These are phyloP conservation scores for Letharia columbiana DNA, from an alignment of 495 filamentous ascomycete species.

Conservation along the genomic window DNA sequence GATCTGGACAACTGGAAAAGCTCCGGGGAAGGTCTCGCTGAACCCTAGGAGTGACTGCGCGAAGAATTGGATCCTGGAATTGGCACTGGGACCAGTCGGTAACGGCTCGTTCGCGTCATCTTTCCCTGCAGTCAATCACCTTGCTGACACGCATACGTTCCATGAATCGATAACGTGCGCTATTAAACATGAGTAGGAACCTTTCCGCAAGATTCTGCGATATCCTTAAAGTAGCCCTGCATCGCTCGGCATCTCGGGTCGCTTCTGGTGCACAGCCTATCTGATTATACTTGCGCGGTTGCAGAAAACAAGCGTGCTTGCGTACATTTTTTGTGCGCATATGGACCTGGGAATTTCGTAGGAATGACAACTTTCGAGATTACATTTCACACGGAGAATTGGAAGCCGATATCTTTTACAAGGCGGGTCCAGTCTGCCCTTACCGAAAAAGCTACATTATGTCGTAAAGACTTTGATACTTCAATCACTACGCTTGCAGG, in stretches of 20 bases:
- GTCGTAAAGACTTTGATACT: background rate
- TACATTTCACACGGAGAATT: background rate
- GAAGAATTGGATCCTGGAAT: slow-evolving; percentile 12
- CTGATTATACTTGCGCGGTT: background rate
- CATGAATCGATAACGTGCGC: background rate
- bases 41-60: slow-evolving; percentile 8
- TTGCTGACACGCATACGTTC: background rate
- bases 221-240: background rate
- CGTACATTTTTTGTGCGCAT: background rate
- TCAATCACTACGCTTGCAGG: background rate
- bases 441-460: background rate
- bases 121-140: background rate
- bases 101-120: background rate
- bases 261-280: background rate
- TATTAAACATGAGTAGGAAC: background rate
- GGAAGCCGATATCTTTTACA: background rate
- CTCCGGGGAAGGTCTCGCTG: background rate
- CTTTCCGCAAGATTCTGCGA: background rate
- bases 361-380: no score
- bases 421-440: background rate
- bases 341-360: background rate
- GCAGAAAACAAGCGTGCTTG: background rate
- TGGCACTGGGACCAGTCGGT: slow-evolving; percentile 1
- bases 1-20: background rate
- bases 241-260: background rate